phyloP scores from a whole-genome alignment of 805 yeast species.

The Danielozyma ontarioensis region DNA sequence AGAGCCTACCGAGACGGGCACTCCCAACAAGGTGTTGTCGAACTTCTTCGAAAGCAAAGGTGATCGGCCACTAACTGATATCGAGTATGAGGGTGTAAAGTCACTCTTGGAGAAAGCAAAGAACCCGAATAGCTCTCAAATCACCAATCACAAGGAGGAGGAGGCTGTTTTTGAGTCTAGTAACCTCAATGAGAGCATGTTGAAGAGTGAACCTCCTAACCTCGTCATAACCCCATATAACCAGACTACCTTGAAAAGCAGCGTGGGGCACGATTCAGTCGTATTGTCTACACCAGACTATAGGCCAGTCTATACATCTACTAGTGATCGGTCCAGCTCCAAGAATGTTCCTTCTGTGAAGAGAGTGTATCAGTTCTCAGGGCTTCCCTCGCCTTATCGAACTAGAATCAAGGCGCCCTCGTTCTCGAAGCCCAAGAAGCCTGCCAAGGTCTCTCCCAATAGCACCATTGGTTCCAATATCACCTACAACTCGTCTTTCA shows the following conservation, averaged over 20 bases:
- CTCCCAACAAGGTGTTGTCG: slow-evolving; percentile 54
- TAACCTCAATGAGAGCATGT: slow-evolving; percentile 2
- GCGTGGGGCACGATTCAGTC: slow-evolving; percentile 13
- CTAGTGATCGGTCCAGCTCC: slow-evolving; percentile 16
- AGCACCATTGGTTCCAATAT: neutral
- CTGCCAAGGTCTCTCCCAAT: slow-evolving; percentile 1
- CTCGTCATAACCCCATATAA: slow-evolving; percentile 21
- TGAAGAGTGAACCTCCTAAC: neutral
- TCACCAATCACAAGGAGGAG: no score
- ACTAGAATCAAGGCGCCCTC: slow-evolving; percentile 23
- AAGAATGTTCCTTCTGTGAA: slow-evolving; percentile 29
- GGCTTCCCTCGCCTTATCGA: slow-evolving; percentile 40
- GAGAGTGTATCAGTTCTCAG: slow-evolving; percentile 42
- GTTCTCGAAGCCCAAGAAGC: slow-evolving; percentile 1
- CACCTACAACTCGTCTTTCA: slow-evolving; percentile 1
- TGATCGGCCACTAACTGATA: slow-evolving; percentile 62
- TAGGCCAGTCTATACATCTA: slow-evolving; percentile 31
- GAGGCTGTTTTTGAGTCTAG: no score
- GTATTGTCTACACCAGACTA: slow-evolving; percentile 31
- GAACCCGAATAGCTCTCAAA: no score
- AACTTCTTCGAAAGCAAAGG: slow-evolving; percentile 72
- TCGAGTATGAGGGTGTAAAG: slow-evolving; percentile 79
- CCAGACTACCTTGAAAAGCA: slow-evolving; percentile 24
- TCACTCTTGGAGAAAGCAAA: slow-evolving; percentile 39
- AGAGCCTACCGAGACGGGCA: slow-evolving; percentile 3